Base-by-base conservation (phyloP, 345 rosid species). In the Excoecaria cochinchinensis region DNA sequence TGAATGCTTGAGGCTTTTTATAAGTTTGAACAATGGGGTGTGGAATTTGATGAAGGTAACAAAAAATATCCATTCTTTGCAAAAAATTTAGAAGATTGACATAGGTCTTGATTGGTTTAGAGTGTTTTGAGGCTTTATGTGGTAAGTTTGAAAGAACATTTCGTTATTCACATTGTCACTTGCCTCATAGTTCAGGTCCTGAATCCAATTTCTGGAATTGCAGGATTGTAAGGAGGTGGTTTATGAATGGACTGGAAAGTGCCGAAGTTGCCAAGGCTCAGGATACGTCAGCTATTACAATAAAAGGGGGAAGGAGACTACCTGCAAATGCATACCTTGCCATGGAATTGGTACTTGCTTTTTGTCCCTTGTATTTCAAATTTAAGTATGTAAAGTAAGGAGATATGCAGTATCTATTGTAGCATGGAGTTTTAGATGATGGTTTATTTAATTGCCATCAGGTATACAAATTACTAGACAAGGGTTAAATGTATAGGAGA, bases 211-310 rank as follows among this genome's bases (percentile, higher is more conserved):
- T 73, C 51, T 77, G 67, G 70, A 60, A 36, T 75, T 86, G 82
- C 76, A 92, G 98, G 98, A 92, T 80, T 95, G 98, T 67, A 81
- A 73, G 73, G 92, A 85, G 82, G 93, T 92, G 84, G 98, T 95
- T 56, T 95, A 89, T 81, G 99, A 95, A 81, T 92, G 99, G 99
- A 95, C 97, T 70, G 99, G 99, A 8, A 85, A 88, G 84, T 95
- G 99, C 78, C 79, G 87, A 81, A 90, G 97, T 82, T 95, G 97
- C 79, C 95, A 95, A 84, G 99, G 97, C 46, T 82, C 94, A 8
- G 99, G 97, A 81, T 76, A 82, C 62, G 97, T 88, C 72, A 90
- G 94, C 89, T 92, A 90, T 78, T 88, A 86, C 78, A 92, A 84
- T 84, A 92, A 90, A 84, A 91, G 87, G 79, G 97, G 97, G 67